Evolutionary conservation across 2,329 filamentous ascomycete genomes (phyloP), one percentile per base, ranked within the genome.

Genomic region (Neonectria hederae): DNA sequence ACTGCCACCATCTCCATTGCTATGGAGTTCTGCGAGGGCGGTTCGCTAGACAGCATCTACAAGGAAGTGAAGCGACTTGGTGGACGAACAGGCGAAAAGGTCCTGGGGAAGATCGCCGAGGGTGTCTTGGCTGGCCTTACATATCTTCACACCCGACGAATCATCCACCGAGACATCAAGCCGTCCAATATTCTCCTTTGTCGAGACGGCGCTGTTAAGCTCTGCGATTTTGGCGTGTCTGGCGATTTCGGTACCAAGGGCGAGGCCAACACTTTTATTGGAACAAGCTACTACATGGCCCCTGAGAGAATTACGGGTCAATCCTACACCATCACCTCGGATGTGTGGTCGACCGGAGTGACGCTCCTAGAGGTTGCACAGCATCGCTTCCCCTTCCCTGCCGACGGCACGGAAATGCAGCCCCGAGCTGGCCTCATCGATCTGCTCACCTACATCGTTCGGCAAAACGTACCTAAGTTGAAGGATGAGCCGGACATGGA

Each of bases 271-370:
- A 99, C 96, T 0, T 99, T 99, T 76, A 99, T 99, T 76, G 96
- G 96, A 68, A 99, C 96, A 13, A 97, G 93, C 65, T 99, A 98
- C 78, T 99, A 99, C 83, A 99, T 99, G 96, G 96, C 96, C 4
- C 96, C 96, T 0, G 96, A 99, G 79, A 91, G 96, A 56, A 99
- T 99, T 78, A 97, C 96, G 1, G 96, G 96, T 63, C 93, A 98
- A 82, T 95, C 92, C 54, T 99, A 99, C 80, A 99, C 95, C 66
- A 99, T 99, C 79, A 99, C 95, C 2, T 97, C 94, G 8, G 96
- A 99, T 73, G 96, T 99, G 61, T 99, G 96, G 96, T 97, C 94
- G 45, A 90, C 97, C 8, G 96, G 96, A 68, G 96, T 99, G 58
- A 98, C 96, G 2, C 82, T 99, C 54, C 89, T 99, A n/a, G 96